Base-by-base conservation (phyloP, 352 stramenopile genomes). In the Pythium aquatile region DNA sequence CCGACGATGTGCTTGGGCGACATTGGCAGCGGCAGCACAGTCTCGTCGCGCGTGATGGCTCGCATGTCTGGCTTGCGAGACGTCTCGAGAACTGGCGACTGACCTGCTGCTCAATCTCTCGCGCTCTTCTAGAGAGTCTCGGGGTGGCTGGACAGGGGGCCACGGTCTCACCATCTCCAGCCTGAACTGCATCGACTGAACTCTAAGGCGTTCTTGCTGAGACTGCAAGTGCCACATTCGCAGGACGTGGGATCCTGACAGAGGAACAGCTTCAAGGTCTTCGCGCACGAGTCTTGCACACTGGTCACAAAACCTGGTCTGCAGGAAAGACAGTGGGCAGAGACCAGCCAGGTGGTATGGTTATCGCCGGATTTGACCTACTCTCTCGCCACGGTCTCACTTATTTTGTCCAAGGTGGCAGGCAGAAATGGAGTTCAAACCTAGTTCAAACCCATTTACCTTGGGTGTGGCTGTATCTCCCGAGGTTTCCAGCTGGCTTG, bases 21-120 rank as follows among this genome's bases (percentile, higher is more conserved):
- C 52, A 51, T 61, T 24, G 61, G 61, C 16, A 61, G 52, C 39
- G 57, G 49, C 3, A 61, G 20, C 16, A 49, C 42, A 26, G 51
- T 37, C 11, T 61, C 52, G 53, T 67, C 53, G 11, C 42, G 61
- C 26, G 32, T 47, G 53, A 42, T 24, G 11, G 32, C 9, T 44
- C 30, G 40, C 61, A 67, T 67, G 7, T 48, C n/a, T 48, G 40
- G 14, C 40, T 48, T 48, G 40, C 26, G 40, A 48, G 40, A 20
- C 40, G 40, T 26, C 40, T 48, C 16, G n/a, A 24, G 40, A 48
- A 48, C 40, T 48, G 40, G 40, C 40, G 10, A 28, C 16, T 48
- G 40, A 10, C 40, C 3, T 48, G 10, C 39, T 46, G 39, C 39
- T 46, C 39, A 46, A 9, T 46, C 39, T 46, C 39, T 46, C 39